Evolutionary conservation across 2,329 filamentous ascomycete genomes (phyloP).

Genomic region (Aspergillus transmontanensis): DNA sequence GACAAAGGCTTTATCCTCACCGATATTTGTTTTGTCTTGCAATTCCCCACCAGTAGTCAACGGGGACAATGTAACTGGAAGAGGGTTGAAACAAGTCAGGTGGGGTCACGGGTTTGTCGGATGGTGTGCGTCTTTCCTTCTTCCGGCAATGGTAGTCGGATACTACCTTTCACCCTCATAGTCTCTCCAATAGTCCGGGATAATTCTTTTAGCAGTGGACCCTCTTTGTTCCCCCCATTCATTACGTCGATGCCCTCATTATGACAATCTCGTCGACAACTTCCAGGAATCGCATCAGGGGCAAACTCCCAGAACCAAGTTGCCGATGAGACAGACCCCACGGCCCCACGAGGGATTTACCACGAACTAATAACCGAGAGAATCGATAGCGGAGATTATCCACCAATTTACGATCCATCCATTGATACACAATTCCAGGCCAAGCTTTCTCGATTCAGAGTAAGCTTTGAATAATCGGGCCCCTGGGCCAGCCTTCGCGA

Average conservation of each 20-base stretch:
- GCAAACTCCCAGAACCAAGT: constrained; percentile 18
- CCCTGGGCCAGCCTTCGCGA: not conserved
- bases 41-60: not conserved
- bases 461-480: constrained; percentile 20
- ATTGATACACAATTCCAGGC: constrained; percentile 8
- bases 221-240: too few species aligned
- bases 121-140: not conserved
- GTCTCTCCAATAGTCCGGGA: not conserved
- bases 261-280: constrained; percentile 5
- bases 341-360: constrained; percentile 10
- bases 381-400: constrained; percentile 2
- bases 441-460: constrained; percentile 21
- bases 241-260: not conserved
- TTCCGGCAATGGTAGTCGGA: not conserved
- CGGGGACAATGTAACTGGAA: not conserved
- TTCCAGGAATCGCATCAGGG: constrained; percentile 11
- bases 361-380: constrained; percentile 7
- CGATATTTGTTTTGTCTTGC: not conserved
- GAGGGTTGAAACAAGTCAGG: not conserved
- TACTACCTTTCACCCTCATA: not conserved
- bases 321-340: constrained; percentile 14
- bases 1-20: not conserved
- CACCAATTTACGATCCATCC: constrained; percentile 6
- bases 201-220: not conserved
- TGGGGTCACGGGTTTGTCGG: not conserved